Percentiles rank a stretch among this genome's conserved stretches.
These are phyloP conservation scores for Petasospora fabianii DNA, from an alignment of 1,139 yeast species.

Conservation along the genomic window DNA sequence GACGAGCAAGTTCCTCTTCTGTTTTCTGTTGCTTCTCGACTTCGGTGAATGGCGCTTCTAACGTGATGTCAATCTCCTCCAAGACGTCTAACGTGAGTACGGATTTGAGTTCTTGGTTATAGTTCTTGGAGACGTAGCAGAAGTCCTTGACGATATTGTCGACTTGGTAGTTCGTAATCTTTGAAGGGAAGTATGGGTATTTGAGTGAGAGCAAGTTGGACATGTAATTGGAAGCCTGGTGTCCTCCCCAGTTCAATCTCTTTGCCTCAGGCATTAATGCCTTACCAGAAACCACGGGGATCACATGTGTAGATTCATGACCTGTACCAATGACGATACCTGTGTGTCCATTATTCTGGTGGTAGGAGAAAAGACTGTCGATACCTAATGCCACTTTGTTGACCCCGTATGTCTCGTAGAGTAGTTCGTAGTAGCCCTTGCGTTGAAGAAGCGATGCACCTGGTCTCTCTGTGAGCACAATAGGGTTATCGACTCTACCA, in stretches of 20 bases:
- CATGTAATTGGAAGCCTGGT: slow-evolving; percentile 62
- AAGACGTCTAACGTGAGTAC: slow-evolving; percentile 61
- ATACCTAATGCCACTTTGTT: slow-evolving; percentile 79
- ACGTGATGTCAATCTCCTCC: slow-evolving; percentile 63
- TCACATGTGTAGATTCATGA: slow-evolving; percentile 74
- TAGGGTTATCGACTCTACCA: slow-evolving; percentile 67
- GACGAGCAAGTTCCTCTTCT: slow-evolving; percentile 75
- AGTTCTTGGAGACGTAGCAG: slow-evolving; percentile 74
- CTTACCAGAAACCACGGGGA: slow-evolving; percentile 70
- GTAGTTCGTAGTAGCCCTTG: slow-evolving; percentile 66
- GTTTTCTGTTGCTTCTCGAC: slow-evolving; percentile 64
- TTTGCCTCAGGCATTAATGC: slow-evolving; percentile 69
- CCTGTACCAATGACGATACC: slow-evolving; percentile 84
- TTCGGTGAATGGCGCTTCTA: slow-evolving; percentile 80
- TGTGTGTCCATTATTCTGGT: slow-evolving; percentile 39
- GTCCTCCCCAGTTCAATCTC: slow-evolving; percentile 92
- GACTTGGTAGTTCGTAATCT: slow-evolving; percentile 60
- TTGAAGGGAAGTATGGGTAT: slow-evolving; percentile 88
- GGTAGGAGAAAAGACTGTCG: slow-evolving; percentile 74
- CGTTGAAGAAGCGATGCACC: slow-evolving; percentile 72
- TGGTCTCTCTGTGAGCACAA: slow-evolving; percentile 76
- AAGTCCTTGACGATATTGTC: slow-evolving; percentile 66
- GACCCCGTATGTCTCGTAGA: slow-evolving; percentile 76
- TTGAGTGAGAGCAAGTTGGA: slow-evolving; percentile 66
- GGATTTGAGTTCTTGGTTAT: slow-evolving; percentile 55